Percentiles rank a stretch among this genome's conserved stretches.
Conservation (phyloP, 106 monocot species). For the Ottelia alismoides region DNA sequence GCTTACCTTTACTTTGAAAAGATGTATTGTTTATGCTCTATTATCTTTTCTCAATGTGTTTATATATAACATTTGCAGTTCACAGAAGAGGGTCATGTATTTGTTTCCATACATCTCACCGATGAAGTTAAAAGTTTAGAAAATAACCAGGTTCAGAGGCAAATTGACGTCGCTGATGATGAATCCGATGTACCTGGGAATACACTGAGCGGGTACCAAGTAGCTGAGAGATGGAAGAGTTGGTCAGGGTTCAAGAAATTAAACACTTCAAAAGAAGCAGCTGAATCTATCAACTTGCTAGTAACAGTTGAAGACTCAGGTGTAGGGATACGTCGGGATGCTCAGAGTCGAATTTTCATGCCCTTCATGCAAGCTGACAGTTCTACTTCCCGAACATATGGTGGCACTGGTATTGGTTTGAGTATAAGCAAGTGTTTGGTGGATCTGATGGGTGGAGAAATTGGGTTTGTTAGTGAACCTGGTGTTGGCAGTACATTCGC, state of each 20-base stretch:
- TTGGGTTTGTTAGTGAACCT: constrained; percentile 48
- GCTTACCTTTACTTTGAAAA: too few relatives aligned
- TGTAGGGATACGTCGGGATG: constrained; percentile 8
- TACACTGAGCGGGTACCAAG: constrained; percentile 1
- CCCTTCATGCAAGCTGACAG: constrained; percentile 87
- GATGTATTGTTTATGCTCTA: too few relatives aligned
- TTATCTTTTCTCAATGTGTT: too few relatives aligned
- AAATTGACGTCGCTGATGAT: too few relatives aligned
- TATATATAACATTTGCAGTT: constrained; percentile 9
- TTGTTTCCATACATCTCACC: neutral
- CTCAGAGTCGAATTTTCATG: constrained; percentile 55
- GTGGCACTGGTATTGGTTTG: constrained; percentile 71
- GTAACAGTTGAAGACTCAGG: constrained; percentile 6
- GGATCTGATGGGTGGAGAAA: constrained; percentile 53
- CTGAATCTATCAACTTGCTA: neutral
- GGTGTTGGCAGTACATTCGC: constrained; percentile 50
- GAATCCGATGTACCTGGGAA: neutral
- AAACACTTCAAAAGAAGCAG: too few relatives aligned
- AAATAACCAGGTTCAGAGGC: too few relatives aligned
- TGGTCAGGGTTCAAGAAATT: constrained; percentile 6
- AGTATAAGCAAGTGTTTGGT: constrained; percentile 77
- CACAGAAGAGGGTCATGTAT: constrained; percentile 6
- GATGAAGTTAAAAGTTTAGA: neutral
- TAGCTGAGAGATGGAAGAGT: constrained; percentile 2
- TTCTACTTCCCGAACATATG: constrained; percentile 64